Percentiles rank a stretch among this genome's conserved stretches.
These are phyloP conservation scores for Podospora australis DNA, from an alignment of 495 filamentous ascomycete genomes.

Conservation along the genomic window DNA sequence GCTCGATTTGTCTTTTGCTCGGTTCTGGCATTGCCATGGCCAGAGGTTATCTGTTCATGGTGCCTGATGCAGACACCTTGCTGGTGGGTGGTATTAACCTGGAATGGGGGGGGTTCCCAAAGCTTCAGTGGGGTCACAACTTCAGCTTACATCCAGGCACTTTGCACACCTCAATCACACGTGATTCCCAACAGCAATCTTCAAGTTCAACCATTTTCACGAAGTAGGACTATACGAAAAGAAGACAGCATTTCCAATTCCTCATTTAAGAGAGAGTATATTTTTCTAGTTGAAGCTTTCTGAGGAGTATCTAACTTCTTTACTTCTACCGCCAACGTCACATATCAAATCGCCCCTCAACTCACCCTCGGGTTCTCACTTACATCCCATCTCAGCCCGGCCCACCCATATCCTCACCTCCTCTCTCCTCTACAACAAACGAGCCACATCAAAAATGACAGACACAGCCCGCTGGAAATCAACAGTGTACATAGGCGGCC, in stretches of 20 bases:
- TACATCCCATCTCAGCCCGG: not conserved
- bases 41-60: no score
- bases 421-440: not conserved
- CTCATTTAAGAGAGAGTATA: not conserved
- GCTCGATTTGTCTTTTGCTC: no score
- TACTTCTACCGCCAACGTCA: not conserved
- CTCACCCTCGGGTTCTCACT: not conserved
- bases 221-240: no score
- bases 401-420: not conserved
- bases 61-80: no score
- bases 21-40: no score
- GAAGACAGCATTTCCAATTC: no score
- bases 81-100: no score
- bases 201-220: no score
- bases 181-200: constrained; percentile 4
- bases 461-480: constrained; percentile 78
- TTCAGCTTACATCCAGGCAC: not conserved
- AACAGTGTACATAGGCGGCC: constrained; percentile 86
- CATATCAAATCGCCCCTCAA: not conserved
- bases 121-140: constrained; percentile 1
- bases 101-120: no score
- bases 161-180: not conserved
- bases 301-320: not conserved
- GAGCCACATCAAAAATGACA: constrained; percentile 51
- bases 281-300: not conserved